Conservation (phyloP, 1,284 basidiomycete genomes). For the Sanghuangporus baumii region DNA sequence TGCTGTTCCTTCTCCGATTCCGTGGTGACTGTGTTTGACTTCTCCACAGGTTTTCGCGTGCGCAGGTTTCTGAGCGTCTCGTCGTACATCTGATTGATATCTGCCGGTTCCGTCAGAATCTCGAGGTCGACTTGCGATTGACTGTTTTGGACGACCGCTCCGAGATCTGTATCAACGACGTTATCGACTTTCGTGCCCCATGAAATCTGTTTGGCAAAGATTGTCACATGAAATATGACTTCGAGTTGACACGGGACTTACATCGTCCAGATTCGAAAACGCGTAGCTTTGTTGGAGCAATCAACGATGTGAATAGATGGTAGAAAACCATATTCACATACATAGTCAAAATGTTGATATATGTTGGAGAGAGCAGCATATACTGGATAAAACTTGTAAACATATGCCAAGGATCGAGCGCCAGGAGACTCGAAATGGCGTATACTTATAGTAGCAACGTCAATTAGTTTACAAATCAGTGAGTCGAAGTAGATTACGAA, state of each 20-base stretch:
- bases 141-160: slow-evolving; percentile 72
- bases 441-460: slow-evolving; percentile 44
- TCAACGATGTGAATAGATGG: background rate
- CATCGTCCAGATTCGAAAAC: slow-evolving; percentile 79
- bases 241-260: slow-evolving; percentile 27
- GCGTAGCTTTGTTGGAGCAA: slow-evolving; percentile 48
- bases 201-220: slow-evolving; percentile 50
- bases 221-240: background rate
- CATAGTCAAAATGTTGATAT: slow-evolving; percentile 85
- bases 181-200: slow-evolving; percentile 90
- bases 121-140: slow-evolving; percentile 86
- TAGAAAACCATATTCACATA: slow-evolving; percentile 31
- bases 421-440: slow-evolving; percentile 72
- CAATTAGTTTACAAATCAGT: background rate
- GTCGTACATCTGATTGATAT: slow-evolving; percentile 87
- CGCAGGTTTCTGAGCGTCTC: slow-evolving; percentile 82
- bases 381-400: slow-evolving; percentile 90
- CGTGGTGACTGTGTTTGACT: slow-evolving; percentile 9
- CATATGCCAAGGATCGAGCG: slow-evolving; percentile 92
- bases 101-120: slow-evolving; percentile 79
- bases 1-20: slow-evolving; percentile 52
- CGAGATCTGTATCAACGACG: slow-evolving; percentile 67
- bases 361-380: slow-evolving; percentile 82
- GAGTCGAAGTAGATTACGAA: slow-evolving; percentile 28
- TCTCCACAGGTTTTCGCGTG: slow-evolving; percentile 51